A percentile compares a stretch with the other conserved stretches of the same genome.
These are phyloP conservation scores for Flaveria floridana DNA, from an alignment of 140 eudicot species.

Conservation along the genomic window DNA sequence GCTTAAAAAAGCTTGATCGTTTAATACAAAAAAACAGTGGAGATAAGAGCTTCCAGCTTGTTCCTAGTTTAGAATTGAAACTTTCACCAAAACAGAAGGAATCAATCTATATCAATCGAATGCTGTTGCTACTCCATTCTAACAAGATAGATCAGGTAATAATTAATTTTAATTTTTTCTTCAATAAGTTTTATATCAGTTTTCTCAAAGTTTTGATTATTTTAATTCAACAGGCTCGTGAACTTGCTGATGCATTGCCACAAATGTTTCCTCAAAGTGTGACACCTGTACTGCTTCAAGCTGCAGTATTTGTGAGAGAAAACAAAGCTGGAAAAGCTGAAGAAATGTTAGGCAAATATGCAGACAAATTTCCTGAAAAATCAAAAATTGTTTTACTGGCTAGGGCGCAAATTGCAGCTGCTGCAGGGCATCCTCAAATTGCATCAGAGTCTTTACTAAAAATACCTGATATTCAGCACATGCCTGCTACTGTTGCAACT, in stretches of 20 bases:
- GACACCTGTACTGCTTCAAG: slow-evolving; percentile 81
- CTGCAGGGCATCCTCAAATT: slow-evolving; percentile 82
- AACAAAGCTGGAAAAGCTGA: slow-evolving; percentile 86
- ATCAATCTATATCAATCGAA: slow-evolving; percentile 65
- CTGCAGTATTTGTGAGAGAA: slow-evolving; percentile 76
- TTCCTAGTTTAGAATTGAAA: slow-evolving; percentile 64
- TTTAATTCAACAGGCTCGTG: slow-evolving; percentile 64
- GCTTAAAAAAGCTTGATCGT: slow-evolving; percentile 81
- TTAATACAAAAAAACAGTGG: slow-evolving; percentile 59
- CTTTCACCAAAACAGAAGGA: slow-evolving; percentile 81
- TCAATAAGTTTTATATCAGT: neutral
- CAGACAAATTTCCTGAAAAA: slow-evolving; percentile 61
- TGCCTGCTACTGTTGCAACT: slow-evolving; percentile 93
- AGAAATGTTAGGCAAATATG: slow-evolving; percentile 64
- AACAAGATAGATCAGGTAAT: slow-evolving; percentile 87
- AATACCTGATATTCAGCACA: slow-evolving; percentile 83
- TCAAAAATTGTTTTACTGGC: slow-evolving; percentile 61
- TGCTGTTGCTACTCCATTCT: slow-evolving; percentile 81
- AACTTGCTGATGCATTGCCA: slow-evolving; percentile 69
- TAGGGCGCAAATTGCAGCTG: slow-evolving; percentile 88
- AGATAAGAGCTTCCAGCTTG: slow-evolving; percentile 56
- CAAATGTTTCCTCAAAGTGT: slow-evolving; percentile 71
- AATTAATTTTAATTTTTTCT: neutral
- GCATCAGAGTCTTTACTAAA: slow-evolving; percentile 74
- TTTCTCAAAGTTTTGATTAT: neutral